Percentiles rank a stretch among this genome's conserved stretches.
Conservation (phyloP, 176 grass and related monocot genomes). For the Sorghum bicolor region Sorghum_bicolor_NCBIv3 NC_012879.2:54492001-54492500, state of each 20-base stretch:
- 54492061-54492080: constrained; percentile 55
- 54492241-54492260: constrained; percentile 71
- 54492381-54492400: constrained; percentile 61
- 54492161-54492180: constrained; percentile 83
- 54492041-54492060: constrained; percentile 73
- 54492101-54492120: constrained; percentile 70
- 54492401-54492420: constrained; percentile 47
- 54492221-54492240: constrained; percentile 47
- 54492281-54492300: constrained; percentile 66
- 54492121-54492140: constrained; percentile 51
- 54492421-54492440: constrained; percentile 44
- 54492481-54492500: background rate
- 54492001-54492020: constrained; percentile 90
- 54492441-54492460: constrained; percentile 52
- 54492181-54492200: constrained; percentile 66
- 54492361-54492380: constrained; percentile 58
- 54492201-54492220: constrained; percentile 37
- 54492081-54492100: constrained; percentile 65
- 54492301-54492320: constrained; percentile 60
- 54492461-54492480: constrained; percentile 84
- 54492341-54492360: constrained; percentile 40
- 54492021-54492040: constrained; percentile 64
- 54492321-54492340: constrained; percentile 68
- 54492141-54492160: constrained; percentile 45
- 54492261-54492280: constrained; percentile 39